Evolutionary conservation across 2,329 filamentous ascomycete species (phyloP), one percentile per base, ranked within the genome.

Genomic region (Zymoseptoria tritici): DNA sequence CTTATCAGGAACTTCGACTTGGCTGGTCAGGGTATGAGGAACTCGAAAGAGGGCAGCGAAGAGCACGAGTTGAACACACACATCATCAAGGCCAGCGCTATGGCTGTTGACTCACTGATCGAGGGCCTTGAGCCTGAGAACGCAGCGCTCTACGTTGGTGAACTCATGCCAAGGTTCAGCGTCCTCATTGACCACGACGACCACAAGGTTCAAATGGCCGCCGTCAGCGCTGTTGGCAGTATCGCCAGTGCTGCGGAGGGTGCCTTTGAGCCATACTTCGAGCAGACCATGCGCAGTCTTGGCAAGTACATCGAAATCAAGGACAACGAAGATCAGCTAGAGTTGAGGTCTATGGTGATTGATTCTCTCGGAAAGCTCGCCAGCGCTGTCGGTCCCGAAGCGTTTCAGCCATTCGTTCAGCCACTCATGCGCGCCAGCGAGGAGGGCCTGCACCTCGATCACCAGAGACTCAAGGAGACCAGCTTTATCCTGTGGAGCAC

Each of bases 401-500:
- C 88, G 54, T 97, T 97, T 81, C 87, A 96, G 79, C 90, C 89
- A 13, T 97, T 93, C 72, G 92, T 97, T 42, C 82, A 89, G 71
- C 90, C 91, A 50, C 81, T 97, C 60, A 96, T 99, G 89, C 83
- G 87, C 70, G 88, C 93, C 13, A 96, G 90, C 66, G 92, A 97
- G 76, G 92, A 97, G 76, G 92, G 89, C 58, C 82, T 97, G 2
- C 81, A 88, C 68, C 85, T 99, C 2, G 92, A 91, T 68, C 92
- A 97, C 77, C 89, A 92, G 50, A 85, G 92, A 59, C 85, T 97
- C 56, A 90, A 91, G 75, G 94, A 99, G 80, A 97, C 91, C 63
- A 96, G 91, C 73, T 99, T 96, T 78, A 95, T 97, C 63, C 83
- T 99, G 57, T 99, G 94, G 93, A 91, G 90, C 66, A 91, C 90